Evolutionary conservation across 345 rosid species (phyloP).

Genomic region (Geranium brycei): DNA sequence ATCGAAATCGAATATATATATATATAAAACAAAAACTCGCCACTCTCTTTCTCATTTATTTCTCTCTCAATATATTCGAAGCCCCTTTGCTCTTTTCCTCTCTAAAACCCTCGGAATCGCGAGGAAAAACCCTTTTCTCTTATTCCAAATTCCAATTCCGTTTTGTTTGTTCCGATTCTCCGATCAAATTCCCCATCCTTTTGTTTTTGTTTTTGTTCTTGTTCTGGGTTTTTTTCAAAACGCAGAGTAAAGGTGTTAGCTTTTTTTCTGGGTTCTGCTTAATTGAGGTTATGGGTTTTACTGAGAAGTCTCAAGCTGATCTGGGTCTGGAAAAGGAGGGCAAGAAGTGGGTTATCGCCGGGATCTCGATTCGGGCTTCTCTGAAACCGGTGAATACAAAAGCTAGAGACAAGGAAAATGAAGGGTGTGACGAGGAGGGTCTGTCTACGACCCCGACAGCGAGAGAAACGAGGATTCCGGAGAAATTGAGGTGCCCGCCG

Average conservation of each 20-base stretch:
- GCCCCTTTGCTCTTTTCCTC: background rate
- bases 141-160: conserved; percentile 15
- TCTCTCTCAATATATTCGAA: background rate
- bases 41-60: background rate
- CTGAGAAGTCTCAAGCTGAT: conserved; percentile 52
- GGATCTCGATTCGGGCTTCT: conserved; percentile 43
- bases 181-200: conserved; percentile 11
- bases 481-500: conserved; percentile 57
- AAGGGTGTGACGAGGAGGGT: conserved; percentile 30
- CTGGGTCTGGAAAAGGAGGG: conserved; percentile 42
- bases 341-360: conserved; percentile 72
- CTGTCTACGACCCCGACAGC: conserved; percentile 67
- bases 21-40: background rate
- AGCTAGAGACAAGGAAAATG: conserved; percentile 25
- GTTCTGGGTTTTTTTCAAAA: conserved; percentile 2
- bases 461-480: conserved; percentile 63
- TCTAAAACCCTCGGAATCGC: conserved; percentile 1
- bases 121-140: conserved; percentile 27
- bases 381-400: conserved; percentile 59
- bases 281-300: conserved; percentile 44
- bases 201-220: conserved; percentile 3
- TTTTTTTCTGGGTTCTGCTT: background rate
- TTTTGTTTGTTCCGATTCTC: conserved; percentile 11
- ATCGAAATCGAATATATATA: background rate
- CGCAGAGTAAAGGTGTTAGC: background rate